Evolutionary conservation across 1,284 basidiomycete species (phyloP), one percentile per base, ranked within the genome.

Genomic region (Ustilago cynodontis): DNA sequence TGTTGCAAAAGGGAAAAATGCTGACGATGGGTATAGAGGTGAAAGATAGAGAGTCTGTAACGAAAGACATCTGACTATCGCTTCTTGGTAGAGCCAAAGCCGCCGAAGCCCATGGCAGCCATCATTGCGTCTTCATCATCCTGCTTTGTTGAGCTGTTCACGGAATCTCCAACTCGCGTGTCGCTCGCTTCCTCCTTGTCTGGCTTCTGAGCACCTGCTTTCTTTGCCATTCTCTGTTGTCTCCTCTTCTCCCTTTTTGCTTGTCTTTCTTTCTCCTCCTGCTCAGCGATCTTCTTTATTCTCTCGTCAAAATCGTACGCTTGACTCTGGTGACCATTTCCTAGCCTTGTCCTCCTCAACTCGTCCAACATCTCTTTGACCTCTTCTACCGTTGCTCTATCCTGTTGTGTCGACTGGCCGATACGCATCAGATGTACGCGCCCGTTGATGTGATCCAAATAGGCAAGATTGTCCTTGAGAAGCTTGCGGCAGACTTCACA

Each of bases 361-460:
- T 90, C 88, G 0, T 93, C 93, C 87, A 99, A 95, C 71, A 93
- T 91, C 10, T 91, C 91, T 55, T 94, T 92, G 43, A 99, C 97
- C 87, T 98, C 93, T 70, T 93, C 91, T 20, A 98, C 87, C 0
- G 94, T 96, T 2, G 95, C 97, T 22, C 95, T 91, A 78, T 91
- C 92, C 62, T 97, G 90, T 71, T 92, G 92, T 10, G 96, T 99
- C 1, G 93, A 94, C 87, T 99, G 97, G 22, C 96, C 97, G n/a
- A 99, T 86, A 33, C 90, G 90, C 59, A 94, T 91, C 55, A 99
- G 88, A 88, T 99, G 97, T 71, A 91, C 91, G 87, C 95, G 90
- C 54, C 93, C 92, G 86, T 99, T 99, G 65, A 99, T 91, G 86
- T 99, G 97, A 86, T 99, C 96, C 56, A 99, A 88, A 86, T 98